Conservation (phyloP, 139 green algal genomes). For the Picochlorum sp. region DNA sequence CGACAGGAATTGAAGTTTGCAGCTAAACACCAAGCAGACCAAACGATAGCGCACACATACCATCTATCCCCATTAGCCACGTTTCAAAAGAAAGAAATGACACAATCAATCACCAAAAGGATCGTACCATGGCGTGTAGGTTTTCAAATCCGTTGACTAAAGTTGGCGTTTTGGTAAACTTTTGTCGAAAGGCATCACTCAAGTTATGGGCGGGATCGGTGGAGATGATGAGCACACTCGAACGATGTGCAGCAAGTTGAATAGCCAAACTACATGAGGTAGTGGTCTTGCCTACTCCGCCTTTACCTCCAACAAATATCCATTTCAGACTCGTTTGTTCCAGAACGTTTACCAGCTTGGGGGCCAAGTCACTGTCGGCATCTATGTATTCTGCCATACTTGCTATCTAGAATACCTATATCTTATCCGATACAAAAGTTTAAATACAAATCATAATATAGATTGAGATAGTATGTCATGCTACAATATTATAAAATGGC, state of each 20-base stretch:
- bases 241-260: slow-evolving; percentile 60
- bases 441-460: too few species aligned
- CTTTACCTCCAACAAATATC: slow-evolving; percentile 94
- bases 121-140: slow-evolving; percentile 85
- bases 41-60: not conserved
- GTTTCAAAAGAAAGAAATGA: not conserved
- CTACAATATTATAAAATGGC: too few species aligned
- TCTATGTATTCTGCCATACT: slow-evolving; percentile 5
- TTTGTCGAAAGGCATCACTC: slow-evolving; percentile 90
- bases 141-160: slow-evolving; percentile 82
- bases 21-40: not conserved
- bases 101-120: too few species aligned
- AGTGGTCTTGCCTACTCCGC: slow-evolving; percentile 86
- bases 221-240: slow-evolving; percentile 90
- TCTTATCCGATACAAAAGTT: too few species aligned
- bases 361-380: slow-evolving; percentile 33
- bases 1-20: not conserved
- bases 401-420: too few species aligned
- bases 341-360: slow-evolving; percentile 77
- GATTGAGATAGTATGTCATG: too few species aligned
- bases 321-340: slow-evolving; percentile 82
- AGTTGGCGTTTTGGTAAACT: slow-evolving; percentile 77
- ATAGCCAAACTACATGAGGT: slow-evolving; percentile 75
- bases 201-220: slow-evolving; percentile 96
- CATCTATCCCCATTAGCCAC: too few species aligned